A percentile compares a stretch with the other conserved stretches of the same genome.
phyloP scores from a whole-genome alignment of 2,329 filamentous ascomycete species.

The Fusarium hostae region DNA sequence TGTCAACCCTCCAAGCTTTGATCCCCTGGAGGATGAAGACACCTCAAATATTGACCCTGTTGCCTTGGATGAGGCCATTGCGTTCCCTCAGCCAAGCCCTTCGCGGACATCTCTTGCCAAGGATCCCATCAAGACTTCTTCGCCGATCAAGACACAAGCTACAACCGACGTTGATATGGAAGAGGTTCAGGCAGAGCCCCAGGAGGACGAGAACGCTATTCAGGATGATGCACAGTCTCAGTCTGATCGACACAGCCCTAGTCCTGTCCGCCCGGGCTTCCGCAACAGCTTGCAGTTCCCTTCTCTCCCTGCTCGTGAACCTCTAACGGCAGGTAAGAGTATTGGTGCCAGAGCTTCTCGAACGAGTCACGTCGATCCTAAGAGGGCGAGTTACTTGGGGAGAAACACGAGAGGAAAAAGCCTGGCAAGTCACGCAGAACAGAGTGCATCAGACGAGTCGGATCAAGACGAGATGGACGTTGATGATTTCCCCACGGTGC shows the following conservation, averaged over 20 bases:
- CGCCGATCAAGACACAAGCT: conserved; percentile 48
- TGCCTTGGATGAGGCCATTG: conserved; percentile 24
- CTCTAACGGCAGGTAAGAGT: conserved; percentile 84
- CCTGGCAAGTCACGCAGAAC: conserved; percentile 63
- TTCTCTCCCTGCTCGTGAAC: conserved; percentile 89
- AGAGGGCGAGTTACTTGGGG: conserved; percentile 78
- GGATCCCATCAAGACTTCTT: conserved; percentile 36
- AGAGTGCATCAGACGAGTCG: conserved; percentile 57
- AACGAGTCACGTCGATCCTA: conserved; percentile 80
- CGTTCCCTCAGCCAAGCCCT: conserved; percentile 38
- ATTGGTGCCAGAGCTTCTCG: conserved; percentile 78
- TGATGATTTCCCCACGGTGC: conserved; percentile 55
- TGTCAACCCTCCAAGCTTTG: conserved; percentile 42
- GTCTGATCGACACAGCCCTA: conserved; percentile 72
- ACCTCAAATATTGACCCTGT: conserved; percentile 34
- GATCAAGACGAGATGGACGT: conserved; percentile 65
- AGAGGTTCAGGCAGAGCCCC: conserved; percentile 19
- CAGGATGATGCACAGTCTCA: conserved; percentile 66
- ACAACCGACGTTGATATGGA: conserved; percentile 6
- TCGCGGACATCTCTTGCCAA: conserved; percentile 29
- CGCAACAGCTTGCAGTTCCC: conserved; percentile 96
- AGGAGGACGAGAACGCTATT: conserved; percentile 19
- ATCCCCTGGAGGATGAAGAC: conserved; percentile 35
- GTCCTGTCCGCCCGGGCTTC: conserved; percentile 78
- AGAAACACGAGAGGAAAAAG: conserved; percentile 80